Evolutionary conservation across 2,329 filamentous ascomycete genomes (phyloP).

Genomic region (Leptographium procerum): DNA sequence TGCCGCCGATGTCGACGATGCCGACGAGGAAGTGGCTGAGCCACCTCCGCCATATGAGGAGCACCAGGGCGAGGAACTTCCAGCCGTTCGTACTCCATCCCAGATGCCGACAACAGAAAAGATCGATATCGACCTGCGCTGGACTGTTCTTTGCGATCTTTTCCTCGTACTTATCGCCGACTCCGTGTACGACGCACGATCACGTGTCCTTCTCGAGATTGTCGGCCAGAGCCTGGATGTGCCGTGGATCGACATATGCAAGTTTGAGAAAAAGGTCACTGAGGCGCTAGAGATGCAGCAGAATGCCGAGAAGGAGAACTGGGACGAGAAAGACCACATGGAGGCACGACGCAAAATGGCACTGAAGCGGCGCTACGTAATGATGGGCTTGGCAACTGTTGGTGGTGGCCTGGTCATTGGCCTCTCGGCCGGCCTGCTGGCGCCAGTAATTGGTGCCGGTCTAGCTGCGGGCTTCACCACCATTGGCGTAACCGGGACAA

Average conservation of each 20-base stretch:
- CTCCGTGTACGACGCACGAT: slow-evolving; percentile 82
- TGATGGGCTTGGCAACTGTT: slow-evolving; percentile 95
- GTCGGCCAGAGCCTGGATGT: slow-evolving; percentile 74
- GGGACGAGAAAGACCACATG: slow-evolving; percentile 95
- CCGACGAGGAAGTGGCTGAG: slow-evolving; percentile 35
- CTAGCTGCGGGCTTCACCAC: slow-evolving; percentile 91
- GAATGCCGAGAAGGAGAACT: slow-evolving; percentile 85
- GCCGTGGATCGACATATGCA: slow-evolving; percentile 83
- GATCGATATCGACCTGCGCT: slow-evolving; percentile 90
- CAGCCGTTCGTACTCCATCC: slow-evolving; percentile 70
- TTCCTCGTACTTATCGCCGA: slow-evolving; percentile 96
- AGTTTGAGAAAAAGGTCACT: slow-evolving; percentile 93
- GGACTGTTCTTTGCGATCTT: slow-evolving; percentile 92
- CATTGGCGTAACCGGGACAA: slow-evolving; percentile 81
- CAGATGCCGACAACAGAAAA: slow-evolving; percentile 71
- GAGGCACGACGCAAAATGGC: slow-evolving; percentile 72
- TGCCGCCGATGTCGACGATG: slow-evolving; percentile 32
- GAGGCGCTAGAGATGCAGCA: slow-evolving; percentile 98
- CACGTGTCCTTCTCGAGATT: slow-evolving; percentile 69
- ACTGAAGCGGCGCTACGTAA: slow-evolving; percentile 72
- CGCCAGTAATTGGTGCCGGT: slow-evolving; percentile 87
- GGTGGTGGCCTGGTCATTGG: slow-evolving; percentile 93
- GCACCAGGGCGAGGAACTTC: slow-evolving; percentile 57
- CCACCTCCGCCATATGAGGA: slow-evolving; percentile 50
- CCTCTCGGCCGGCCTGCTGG: slow-evolving; percentile 80